Base-by-base conservation (phyloP, 805 yeast species). In the Yarrowia divulgata region DNA sequence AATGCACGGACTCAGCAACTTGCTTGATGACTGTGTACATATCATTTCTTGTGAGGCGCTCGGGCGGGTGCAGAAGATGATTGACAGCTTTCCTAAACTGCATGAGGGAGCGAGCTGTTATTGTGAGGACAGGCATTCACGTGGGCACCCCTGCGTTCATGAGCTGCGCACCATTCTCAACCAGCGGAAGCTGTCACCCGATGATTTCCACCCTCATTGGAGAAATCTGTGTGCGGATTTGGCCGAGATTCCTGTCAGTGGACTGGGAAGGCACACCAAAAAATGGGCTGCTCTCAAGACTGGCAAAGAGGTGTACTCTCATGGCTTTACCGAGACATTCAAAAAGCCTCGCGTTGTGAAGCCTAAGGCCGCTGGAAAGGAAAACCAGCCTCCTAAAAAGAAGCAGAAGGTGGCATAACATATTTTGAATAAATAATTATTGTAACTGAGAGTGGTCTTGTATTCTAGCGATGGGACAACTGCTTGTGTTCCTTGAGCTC, bases 201-300 rank as follows among this genome's bases (percentile, higher is more conserved):
- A 48, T 19, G 52, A 48, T 35, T 48, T 48, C 10, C 35, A 48
- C 34, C 52, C 52, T 13, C 52, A 48, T n/a, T 48, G 52, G 52
- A 12, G 52, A 48, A 13, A 23, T 19, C 18, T 48, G 18, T 29
- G 13, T 13, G 52, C 10, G 35, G 52, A 29, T 29, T 29, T 48
- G 35, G 35, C 32, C n/a, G 8, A 6, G 16, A n/a, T 29, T 1
- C n/a, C 32, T 5, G 18, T 48, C 12, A 48, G 52, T 29, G 52
- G 52, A 10, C 19, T 13, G n/a, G 52, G 52, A 13, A 19, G 13
- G 52, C 7, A 6, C 10, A n/a, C 49, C 16, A 46, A 19, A 7
- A 14, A n/a, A 6, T 19, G 49, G 49, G 32, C 29, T 12, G 49
- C 49, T n/a, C 14, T 19, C 8, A 9, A 46, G 32, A 46, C 49